phyloP scores from a whole-genome alignment of 2,329 filamentous ascomycete genomes.

The Diaporthe destruens region DNA sequence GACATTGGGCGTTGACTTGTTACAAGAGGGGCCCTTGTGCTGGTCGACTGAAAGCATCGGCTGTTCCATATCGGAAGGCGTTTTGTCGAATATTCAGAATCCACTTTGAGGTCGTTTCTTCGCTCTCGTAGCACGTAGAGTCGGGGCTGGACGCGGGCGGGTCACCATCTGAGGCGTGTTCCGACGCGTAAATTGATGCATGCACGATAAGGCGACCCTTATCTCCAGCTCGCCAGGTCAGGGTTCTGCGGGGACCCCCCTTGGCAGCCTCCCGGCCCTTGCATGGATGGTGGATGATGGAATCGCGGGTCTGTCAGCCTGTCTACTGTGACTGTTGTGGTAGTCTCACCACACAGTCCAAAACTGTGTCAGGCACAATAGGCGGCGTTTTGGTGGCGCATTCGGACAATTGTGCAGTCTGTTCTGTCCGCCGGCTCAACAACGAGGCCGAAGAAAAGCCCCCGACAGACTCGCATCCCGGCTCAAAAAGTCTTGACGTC shows the following conservation, averaged over 20 bases:
- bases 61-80: constrained; percentile 53
- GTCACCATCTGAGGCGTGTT: constrained; percentile 5
- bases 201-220: constrained; percentile 38
- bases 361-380: constrained; percentile 2
- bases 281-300: neutral
- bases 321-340: neutral
- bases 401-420: constrained; percentile 15
- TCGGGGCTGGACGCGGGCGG: neutral
- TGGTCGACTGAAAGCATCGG: constrained; percentile 57
- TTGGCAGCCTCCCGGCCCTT: no score
- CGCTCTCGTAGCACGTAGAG: neutral
- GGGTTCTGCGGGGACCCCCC: neutral
- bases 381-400: neutral
- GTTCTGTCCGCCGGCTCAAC: constrained; percentile 25
- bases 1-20: constrained; percentile 73
- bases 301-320: no score
- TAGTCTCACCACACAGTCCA: constrained; percentile 3
- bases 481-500: constrained; percentile 30
- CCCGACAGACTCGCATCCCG: neutral
- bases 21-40: constrained; percentile 41
- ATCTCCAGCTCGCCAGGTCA: constrained; percentile 13
- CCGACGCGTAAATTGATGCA: constrained; percentile 37
- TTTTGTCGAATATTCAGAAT: neutral
- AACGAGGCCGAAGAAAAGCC: constrained; percentile 1
- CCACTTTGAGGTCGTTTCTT: neutral